Evolutionary conservation across 768 basidiomycete genomes (phyloP).

Genomic region (Boletus rufocinnamomeus): DNA sequence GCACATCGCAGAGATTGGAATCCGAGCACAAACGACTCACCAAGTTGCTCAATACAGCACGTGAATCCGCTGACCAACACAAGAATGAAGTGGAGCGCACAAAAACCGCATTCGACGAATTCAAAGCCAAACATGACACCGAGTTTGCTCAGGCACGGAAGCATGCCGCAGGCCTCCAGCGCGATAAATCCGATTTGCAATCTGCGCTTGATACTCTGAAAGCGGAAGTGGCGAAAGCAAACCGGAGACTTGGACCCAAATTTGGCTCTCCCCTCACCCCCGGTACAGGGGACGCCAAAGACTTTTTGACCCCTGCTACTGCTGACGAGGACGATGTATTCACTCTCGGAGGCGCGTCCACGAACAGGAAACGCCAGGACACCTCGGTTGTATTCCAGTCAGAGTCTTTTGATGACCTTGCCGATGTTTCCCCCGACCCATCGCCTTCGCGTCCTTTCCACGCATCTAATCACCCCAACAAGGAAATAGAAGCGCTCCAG

Average conservation of each 20-base stretch:
- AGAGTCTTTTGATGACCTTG: slow-evolving; percentile 49
- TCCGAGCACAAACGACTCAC: slow-evolving; percentile 81
- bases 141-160: slow-evolving; percentile 91
- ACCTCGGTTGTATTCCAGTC: slow-evolving; percentile 48
- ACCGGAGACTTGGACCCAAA: slow-evolving; percentile 54
- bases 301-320: slow-evolving; percentile 60
- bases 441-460: slow-evolving; percentile 65
- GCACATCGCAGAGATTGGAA: slow-evolving; percentile 69
- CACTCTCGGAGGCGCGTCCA: slow-evolving; percentile 59
- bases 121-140: slow-evolving; percentile 91
- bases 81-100: slow-evolving; percentile 86
- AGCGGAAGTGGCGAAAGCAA: slow-evolving; percentile 67
- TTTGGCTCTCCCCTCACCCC: slow-evolving; percentile 79
- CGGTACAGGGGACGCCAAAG: slow-evolving; percentile 44
- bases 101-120: slow-evolving; percentile 59
- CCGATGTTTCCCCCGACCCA: slow-evolving; percentile 60
- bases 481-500: slow-evolving; percentile 80
- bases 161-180: slow-evolving; percentile 79
- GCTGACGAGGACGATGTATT: slow-evolving; percentile 68
- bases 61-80: slow-evolving; percentile 78
- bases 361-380: slow-evolving; percentile 58
- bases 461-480: slow-evolving; percentile 71
- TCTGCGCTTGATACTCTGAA: slow-evolving; percentile 75
- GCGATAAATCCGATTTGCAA: slow-evolving; percentile 93
- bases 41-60: slow-evolving; percentile 67